phyloP scores from a whole-genome alignment of 225 moss, liverwort and hornwort genomes.

The Pseudoscleropodium purum region DNA sequence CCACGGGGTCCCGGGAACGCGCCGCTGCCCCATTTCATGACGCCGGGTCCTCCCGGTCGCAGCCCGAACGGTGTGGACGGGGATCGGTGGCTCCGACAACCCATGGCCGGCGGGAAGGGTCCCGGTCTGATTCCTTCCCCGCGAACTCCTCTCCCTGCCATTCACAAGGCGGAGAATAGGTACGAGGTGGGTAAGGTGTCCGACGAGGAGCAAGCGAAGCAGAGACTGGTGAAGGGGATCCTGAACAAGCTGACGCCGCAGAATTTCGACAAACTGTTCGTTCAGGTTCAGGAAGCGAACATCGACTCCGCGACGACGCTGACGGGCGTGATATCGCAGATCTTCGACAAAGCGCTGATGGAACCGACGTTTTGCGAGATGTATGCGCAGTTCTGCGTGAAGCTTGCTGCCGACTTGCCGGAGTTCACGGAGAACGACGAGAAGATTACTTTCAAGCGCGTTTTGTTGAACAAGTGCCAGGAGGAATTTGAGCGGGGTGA shows the following conservation, averaged over 20 bases:
- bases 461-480: constrained; percentile 90
- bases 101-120: constrained; percentile 53
- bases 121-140: constrained; percentile 82
- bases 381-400: constrained; percentile 90
- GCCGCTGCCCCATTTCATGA: constrained; percentile 51
- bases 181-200: constrained; percentile 88
- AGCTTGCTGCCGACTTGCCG: constrained; percentile 81
- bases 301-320: constrained; percentile 86
- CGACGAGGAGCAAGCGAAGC: constrained; percentile 86
- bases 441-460: constrained; percentile 91
- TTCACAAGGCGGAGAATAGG: constrained; percentile 85
- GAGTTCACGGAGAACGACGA: constrained; percentile 80
- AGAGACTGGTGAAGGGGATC: constrained; percentile 83
- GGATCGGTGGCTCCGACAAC: constrained; percentile 87
- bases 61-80: constrained; percentile 77
- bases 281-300: constrained; percentile 78
- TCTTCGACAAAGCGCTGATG: constrained; percentile 92
- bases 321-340: constrained; percentile 95
- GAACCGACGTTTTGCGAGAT: constrained; percentile 99
- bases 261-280: constrained; percentile 93
- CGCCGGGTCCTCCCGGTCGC: constrained; percentile 47
- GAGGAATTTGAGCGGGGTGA: constrained; percentile 94
- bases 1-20: constrained; percentile 40
- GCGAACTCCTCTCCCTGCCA: constrained; percentile 77
- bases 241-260: constrained; percentile 97